These are phyloP conservation scores for Fusarium sp. DNA, from an alignment of 2,329 filamentous ascomycete species.

Conservation along the genomic window DNA sequence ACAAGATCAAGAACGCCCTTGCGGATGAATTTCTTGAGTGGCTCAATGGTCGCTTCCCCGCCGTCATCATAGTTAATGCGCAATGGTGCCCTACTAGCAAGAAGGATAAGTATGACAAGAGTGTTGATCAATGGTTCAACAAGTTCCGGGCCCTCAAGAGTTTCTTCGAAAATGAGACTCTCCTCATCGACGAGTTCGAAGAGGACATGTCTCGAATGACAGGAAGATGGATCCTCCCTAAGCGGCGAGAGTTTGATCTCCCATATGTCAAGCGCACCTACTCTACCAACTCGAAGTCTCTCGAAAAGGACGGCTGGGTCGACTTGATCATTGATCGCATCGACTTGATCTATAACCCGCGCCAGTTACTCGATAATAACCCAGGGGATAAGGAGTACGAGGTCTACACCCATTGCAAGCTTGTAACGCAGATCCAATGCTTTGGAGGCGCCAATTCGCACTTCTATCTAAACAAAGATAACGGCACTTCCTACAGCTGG, in stretches of 20 bases:
- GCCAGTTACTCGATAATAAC: conserved; percentile 3
- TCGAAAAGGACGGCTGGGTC: conserved; percentile 55
- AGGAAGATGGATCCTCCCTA: conserved; percentile 59
- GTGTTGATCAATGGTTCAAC: conserved; percentile 53
- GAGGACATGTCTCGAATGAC: conserved; percentile 59
- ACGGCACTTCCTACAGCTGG: conserved; percentile 61
- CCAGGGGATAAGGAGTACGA: conserved; percentile 21
- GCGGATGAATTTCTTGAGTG: conserved; percentile 53
- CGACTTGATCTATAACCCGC: conserved; percentile 33
- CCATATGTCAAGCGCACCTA: conserved; percentile 63
- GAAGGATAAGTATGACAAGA: conserved; percentile 51
- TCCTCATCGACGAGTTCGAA: conserved; percentile 48
- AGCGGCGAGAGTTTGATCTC: conserved; percentile 59
- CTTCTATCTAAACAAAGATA: conserved; percentile 55
- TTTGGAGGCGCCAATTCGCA: conserved; percentile 58
- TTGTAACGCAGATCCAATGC: conserved; percentile 59
- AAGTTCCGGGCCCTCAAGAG: conserved; percentile 53
- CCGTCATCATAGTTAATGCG: conserved; percentile 59
- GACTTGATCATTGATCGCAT: conserved; percentile 31
- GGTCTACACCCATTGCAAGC: conserved; percentile 52
- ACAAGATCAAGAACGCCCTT: conserved; percentile 51
- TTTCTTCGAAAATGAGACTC: conserved; percentile 33
- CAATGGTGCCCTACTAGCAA: conserved; percentile 59
- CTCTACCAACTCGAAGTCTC: conserved; percentile 55
- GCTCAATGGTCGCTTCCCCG: conserved; percentile 53